Base-by-base conservation (phyloP, 495 filamentous ascomycete species). In the Sordaria brevicollis region DNA sequence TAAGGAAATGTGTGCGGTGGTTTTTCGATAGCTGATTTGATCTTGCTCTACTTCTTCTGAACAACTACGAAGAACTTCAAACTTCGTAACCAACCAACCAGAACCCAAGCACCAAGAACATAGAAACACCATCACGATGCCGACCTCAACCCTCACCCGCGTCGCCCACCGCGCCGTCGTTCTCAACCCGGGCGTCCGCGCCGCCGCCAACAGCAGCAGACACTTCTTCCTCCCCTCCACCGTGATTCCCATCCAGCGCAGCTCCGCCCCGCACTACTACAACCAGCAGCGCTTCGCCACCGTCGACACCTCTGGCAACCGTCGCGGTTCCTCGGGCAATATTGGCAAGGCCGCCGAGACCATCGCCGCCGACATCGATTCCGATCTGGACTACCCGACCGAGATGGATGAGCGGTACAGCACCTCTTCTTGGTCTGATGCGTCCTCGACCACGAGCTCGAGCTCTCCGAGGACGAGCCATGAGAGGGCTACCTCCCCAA, bases 361-460 rank as follows among this genome's bases (percentile, higher is more conserved):
- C 10, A 70, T 67, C 3, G 68, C 74, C 36, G 72, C 71, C 21
- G 70, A 75, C 43, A 77, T 77, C 29, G 76, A 77, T 33, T 49
- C 76, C 11, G 76, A 72, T 37, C 75, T 76, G 25, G 74, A 77
- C 69, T 77, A 76, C 33, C 76, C 76, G 3, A 69, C 74, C 36
- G 72, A 72, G 33, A 54, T 43, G 36, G 74, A 77, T 21, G 57
- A 65, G 35, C 62, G 29, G 49, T 72, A 70, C n/a, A 67, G 68
- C n/a, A 70, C 65, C 2, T 49, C 68, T 19, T 62, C 66, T 3
- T 57, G 10, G 10, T 57, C 49, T 7, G 49, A 57, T 25, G n/a
- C n/a, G n/a, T n/a, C n/a, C n/a, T n/a, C n/a, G n/a, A n/a, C n/a
- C n/a, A n/a, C n/a, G n/a, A n/a, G n/a, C n/a, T n/a, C n/a, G n/a